Evolutionary conservation across 257 asterid genomes (phyloP), one percentile per base, ranked within the genome.

Genomic region (Fraxinus cuspidata): DNA sequence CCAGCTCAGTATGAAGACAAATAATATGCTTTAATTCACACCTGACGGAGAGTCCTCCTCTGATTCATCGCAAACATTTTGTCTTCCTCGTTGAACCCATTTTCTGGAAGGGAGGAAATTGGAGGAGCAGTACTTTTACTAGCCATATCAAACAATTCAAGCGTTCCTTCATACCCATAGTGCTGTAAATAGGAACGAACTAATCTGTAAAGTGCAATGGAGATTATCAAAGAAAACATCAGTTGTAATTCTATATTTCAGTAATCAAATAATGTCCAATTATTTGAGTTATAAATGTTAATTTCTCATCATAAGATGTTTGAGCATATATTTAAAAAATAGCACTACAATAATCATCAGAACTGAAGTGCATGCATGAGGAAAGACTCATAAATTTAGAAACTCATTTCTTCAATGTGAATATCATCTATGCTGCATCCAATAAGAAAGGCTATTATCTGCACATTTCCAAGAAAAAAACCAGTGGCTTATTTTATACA

Each of bases 131-230:
- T 88, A 84, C 86, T 89, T 88, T 82, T 79, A 71, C 89, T 91
- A 74, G 95, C 97, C 83, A 83, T 69, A 58, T 93, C 97, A 67
- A 96, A 86, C 71, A 83, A 78, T 76, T 86, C 77, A 66, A 96
- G 95, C 34, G 98, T 96, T 79, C 89, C 98, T 82, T 88, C 94
- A 78, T 96, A 96, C 80, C 99, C 99, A 77, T 96, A 90, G 81
- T 93, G 94, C 76, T 93, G 97, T 72, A 96, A 88, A 83, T 96
- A 93, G 74, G 96, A 88, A 53, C 95, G 92, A 68, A 96, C 95
- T 82, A 96, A 85, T 79, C 98, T 96, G 95, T 69, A 51, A 75
- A 81, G 53, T 44, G 70, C 73, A 78, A 79, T 11, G 21, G 42
- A 51, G 69, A 70, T 73, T 49, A 74, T 29, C 60, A 80, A 66